Percentiles rank a stretch among this genome's conserved stretches.
Evolutionary conservation across 108 stramenopile species (phyloP).

Genomic region (Epithemia pelagica): DNA sequence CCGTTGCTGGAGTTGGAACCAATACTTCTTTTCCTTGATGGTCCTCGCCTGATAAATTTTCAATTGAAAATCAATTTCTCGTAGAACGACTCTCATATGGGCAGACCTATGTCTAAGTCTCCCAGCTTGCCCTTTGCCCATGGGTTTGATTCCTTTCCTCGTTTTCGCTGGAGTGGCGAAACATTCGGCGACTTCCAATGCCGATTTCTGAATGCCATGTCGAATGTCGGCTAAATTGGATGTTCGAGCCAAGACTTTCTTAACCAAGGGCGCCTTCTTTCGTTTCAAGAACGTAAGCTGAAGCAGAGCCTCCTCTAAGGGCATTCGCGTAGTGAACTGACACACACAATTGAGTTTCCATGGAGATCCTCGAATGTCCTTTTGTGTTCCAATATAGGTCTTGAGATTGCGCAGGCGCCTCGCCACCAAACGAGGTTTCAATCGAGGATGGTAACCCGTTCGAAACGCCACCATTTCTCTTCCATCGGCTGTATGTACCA

Average conservation of each 20-base stretch:
- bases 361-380: conserved; percentile 63
- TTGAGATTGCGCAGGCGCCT: conserved; percentile 38
- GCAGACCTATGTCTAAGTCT: conserved; percentile 53
- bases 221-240: conserved; percentile 65
- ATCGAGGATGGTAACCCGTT: conserved; percentile 40
- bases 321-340: conserved; percentile 61
- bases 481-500: conserved; percentile 10
- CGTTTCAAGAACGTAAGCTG: conserved; percentile 70
- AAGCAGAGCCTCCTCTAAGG: conserved; percentile 70
- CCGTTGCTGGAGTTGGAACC: conserved; percentile 42
- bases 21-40: conserved; percentile 64
- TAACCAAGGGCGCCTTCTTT: conserved; percentile 53
- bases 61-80: conserved; percentile 80
- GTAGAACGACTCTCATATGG: conserved; percentile 65
- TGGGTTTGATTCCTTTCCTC: conserved; percentile 65
- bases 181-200: conserved; percentile 82
- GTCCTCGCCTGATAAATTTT: conserved; percentile 51
- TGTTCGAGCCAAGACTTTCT: conserved; percentile 61
- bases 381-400: conserved; percentile 58
- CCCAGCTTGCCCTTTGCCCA: conserved; percentile 78
- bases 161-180: conserved; percentile 69
- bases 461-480: conserved; percentile 15
- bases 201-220: conserved; percentile 58
- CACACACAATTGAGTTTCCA: conserved; percentile 77
- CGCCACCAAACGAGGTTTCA: conserved; percentile 70